Percentiles rank a stretch among this genome's conserved stretches.
phyloP scores from a whole-genome alignment of 2,329 filamentous ascomycete species.

The Parastagonospora avenae region DNA sequence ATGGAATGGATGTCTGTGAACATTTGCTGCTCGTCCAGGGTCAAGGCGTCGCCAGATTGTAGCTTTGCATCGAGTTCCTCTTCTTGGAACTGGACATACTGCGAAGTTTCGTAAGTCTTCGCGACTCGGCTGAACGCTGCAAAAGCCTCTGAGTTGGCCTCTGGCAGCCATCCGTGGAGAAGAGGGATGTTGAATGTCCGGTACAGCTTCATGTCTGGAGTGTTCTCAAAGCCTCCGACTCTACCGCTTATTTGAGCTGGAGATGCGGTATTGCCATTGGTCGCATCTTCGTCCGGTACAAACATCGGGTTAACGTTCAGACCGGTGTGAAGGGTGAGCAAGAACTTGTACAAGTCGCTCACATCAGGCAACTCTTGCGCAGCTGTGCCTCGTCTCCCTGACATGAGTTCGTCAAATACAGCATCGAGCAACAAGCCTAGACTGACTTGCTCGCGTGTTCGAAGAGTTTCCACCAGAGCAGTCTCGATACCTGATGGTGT shows the following conservation, averaged over 20 bases:
- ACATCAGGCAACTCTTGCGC: slow-evolving; percentile 78
- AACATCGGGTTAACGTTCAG: slow-evolving; percentile 98
- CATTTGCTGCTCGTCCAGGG: slow-evolving; percentile 73
- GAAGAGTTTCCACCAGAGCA: slow-evolving; percentile 76
- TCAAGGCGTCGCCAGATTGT: slow-evolving; percentile 63
- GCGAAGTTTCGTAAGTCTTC: slow-evolving; percentile 87
- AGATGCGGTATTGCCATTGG: slow-evolving; percentile 40
- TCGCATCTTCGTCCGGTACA: slow-evolving; percentile 59
- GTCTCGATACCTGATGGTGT: slow-evolving; percentile 71
- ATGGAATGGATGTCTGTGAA: slow-evolving; percentile 86
- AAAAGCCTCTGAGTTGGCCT: slow-evolving; percentile 66
- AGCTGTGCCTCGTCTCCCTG: slow-evolving; percentile 69
- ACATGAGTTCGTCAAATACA: slow-evolving; percentile 92
- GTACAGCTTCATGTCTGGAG: slow-evolving; percentile 87
- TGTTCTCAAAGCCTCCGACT: slow-evolving; percentile 83
- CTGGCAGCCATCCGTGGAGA: slow-evolving; percentile 93
- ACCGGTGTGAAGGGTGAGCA: slow-evolving; percentile 87
- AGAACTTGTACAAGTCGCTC: slow-evolving; percentile 82
- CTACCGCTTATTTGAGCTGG: slow-evolving; percentile 49
- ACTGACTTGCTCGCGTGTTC: slow-evolving; percentile 84
- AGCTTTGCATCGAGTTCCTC: slow-evolving; percentile 87
- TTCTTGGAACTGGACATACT: slow-evolving; percentile 85
- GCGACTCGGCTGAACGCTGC: slow-evolving; percentile 75
- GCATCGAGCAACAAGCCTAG: slow-evolving; percentile 84
- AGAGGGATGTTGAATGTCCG: slow-evolving; percentile 86